These are phyloP conservation scores for Pseudocercospora macadamiae DNA, from an alignment of 2,329 filamentous ascomycete genomes.

Conservation along the genomic window DNA sequence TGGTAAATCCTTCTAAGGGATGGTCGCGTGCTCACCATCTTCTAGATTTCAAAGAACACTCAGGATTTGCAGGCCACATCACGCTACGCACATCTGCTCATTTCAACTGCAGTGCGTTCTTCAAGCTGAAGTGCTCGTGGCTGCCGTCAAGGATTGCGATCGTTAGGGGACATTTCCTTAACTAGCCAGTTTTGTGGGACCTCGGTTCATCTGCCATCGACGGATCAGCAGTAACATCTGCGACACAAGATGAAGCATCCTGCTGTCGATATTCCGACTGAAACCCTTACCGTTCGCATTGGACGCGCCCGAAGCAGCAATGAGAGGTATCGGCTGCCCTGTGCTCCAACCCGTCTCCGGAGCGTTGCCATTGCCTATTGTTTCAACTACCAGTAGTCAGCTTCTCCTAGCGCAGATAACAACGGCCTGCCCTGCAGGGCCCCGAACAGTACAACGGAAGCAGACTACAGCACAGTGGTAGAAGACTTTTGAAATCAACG, in stretches of 20 bases:
- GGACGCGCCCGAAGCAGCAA: neutral
- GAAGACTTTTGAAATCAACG: neutral
- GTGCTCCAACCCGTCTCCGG: neutral
- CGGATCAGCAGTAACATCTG: slow-evolving; percentile 1
- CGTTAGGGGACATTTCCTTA: neutral
- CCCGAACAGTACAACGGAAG: neutral
- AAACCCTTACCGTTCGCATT: neutral
- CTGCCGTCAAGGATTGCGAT: slow-evolving; percentile 7
- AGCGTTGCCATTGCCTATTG: slow-evolving; percentile 9
- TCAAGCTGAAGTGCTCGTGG: neutral
- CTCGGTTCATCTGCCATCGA: slow-evolving; percentile 3
- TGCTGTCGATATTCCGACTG: neutral
- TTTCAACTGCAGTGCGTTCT: neutral
- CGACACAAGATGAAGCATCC: neutral
- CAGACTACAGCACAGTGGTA: neutral
- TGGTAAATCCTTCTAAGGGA: neutral
- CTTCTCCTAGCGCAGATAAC: slow-evolving; percentile 1
- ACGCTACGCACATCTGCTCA: neutral
- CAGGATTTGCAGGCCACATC: neutral
- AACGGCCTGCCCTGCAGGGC: neutral
- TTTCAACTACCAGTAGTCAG: neutral
- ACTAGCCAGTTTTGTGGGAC: slow-evolving; percentile 5
- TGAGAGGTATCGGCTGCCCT: neutral
- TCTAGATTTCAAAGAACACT: neutral
- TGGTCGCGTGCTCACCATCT: neutral